Percentiles rank a stretch among this genome's conserved stretches.
Evolutionary conservation across 306 rosid genomes (phyloP).

Genomic region (Gastrolobium bilobum): DNA sequence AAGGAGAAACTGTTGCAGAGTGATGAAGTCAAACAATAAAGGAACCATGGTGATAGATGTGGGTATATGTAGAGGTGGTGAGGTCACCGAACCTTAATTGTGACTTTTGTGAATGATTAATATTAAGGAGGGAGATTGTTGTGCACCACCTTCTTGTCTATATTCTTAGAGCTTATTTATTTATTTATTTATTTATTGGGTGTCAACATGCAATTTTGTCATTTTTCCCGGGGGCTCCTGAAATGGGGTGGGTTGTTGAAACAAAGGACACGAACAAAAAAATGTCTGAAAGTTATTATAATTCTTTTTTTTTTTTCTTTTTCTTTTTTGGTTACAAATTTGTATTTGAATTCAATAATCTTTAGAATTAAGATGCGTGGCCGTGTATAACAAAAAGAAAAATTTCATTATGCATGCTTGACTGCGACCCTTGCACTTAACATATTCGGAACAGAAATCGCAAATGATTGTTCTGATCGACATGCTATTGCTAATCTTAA

Average conservation of each 20-base stretch:
- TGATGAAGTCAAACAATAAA: conserved; percentile 65
- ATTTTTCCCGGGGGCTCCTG: neutral
- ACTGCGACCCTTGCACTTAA: neutral
- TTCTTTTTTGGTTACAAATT: conserved; percentile 14
- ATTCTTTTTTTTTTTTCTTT: too few species aligned
- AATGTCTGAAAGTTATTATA: conserved; percentile 16
- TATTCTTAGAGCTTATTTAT: conserved; percentile 51
- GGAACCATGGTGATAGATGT: conserved; percentile 77
- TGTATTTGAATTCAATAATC: neutral
- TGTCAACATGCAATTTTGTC: conserved; percentile 44
- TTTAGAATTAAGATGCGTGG: neutral
- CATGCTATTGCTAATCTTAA: conserved; percentile 22
- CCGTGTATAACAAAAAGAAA: neutral
- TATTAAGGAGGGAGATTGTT: conserved; percentile 35
- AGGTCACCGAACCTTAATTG: conserved; percentile 65
- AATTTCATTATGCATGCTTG: neutral
- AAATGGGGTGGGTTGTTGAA: conserved; percentile 34
- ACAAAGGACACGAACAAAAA: conserved; percentile 37
- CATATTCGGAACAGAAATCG: neutral
- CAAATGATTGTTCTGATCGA: neutral
- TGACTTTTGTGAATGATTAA: neutral
- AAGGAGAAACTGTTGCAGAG: conserved; percentile 91
- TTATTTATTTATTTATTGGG: conserved; percentile 61
- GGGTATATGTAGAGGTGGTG: conserved; percentile 79
- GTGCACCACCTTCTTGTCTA: conserved; percentile 10